Evolutionary conservation across 257 asterid genomes (phyloP), one percentile per base, ranked within the genome.

Genomic region (Vinca minor): DNA sequence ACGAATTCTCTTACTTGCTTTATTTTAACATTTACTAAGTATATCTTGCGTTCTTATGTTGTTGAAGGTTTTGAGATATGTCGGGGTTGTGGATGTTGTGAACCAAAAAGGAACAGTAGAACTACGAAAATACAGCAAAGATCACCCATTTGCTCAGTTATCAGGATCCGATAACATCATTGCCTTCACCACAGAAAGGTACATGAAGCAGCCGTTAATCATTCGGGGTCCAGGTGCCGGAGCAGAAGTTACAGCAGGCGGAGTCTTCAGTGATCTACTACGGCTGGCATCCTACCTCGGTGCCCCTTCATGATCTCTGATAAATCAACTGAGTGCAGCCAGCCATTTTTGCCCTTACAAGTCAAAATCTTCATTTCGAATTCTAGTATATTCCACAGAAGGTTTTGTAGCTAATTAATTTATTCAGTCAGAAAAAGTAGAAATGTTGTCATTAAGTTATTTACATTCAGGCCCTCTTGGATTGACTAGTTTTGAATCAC

Each of bases 151-250:
- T 72, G 96, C 99, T 18, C 97, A 93, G 69, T 91, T 93, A 48
- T 85, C 96, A 20, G 99, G 99, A 62, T 93, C 97, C 0, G 99
- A 93, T 69, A 93, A 93, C 77, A 93, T 89, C 74, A 93, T 89
- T 61, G 96, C 99, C 9, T 89, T 93, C 85, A 80, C 96, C n/a
- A 93, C 94, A 18, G 92, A 81, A 84, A 89, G 99, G 76, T 93
- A 93, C 31, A 83, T 80, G 53, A 87, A 84, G 73, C 97, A 93
- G 68, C 97, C 96, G 0, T 59, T 93, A 62, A 89, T 93, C 7
- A 84, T 93, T 42, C 99, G 99, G 59, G 99, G 99, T 32, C 99
- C 99, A 0, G 99, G 99, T 74, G 99, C 99, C 10, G 99, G 99
- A 29, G 99, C 99, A 26, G 97, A 84, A 79, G 98, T 93, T 48